Percentiles rank a stretch among this genome's conserved stretches.
Conservation (phyloP, 202 grass and related monocot genomes). For the Setaria viridis region DNA sequence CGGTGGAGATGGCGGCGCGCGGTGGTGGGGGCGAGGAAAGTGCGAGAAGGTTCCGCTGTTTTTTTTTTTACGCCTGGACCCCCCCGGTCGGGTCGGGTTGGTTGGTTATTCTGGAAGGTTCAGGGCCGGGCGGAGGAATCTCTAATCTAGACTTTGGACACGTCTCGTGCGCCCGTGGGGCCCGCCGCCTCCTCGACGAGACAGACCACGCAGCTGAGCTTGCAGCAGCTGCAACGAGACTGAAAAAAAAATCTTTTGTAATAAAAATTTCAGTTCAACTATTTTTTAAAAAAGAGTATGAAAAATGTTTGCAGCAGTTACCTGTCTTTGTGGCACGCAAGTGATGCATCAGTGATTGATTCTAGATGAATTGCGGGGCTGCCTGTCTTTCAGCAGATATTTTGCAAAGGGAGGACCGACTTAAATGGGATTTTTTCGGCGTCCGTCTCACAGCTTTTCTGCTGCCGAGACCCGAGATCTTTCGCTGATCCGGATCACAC, state of each 20-base stretch:
- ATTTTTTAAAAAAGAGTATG: too few species aligned
- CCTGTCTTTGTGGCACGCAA: too few species aligned
- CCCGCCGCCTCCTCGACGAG: neutral
- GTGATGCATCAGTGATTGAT: too few species aligned
- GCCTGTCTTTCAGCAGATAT: too few species aligned
- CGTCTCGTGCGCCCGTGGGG: neutral
- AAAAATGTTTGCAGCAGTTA: too few species aligned
- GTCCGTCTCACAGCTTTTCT: neutral
- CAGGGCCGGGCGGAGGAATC: constrained; percentile 34
- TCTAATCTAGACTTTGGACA: constrained; percentile 14
- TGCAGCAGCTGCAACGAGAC: neutral
- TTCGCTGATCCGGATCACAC: neutral
- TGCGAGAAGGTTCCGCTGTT: constrained; percentile 50
- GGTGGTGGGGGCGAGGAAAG: neutral
- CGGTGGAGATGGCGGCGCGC: neutral
- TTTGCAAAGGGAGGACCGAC: neutral
- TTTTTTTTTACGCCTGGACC: neutral
- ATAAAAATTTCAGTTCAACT: too few species aligned
- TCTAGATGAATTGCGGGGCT: too few species aligned
- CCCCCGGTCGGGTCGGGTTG: neutral
- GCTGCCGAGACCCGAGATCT: neutral
- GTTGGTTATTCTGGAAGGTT: constrained; percentile 46
- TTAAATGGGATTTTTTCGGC: neutral
- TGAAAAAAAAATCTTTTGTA: too few species aligned
- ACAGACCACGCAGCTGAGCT: neutral